A percentile compares a stretch with the other conserved stretches of the same genome.
phyloP scores from a whole-genome alignment of 2,329 filamentous ascomycete species.

The Corinectria fuckeliana region DNA sequence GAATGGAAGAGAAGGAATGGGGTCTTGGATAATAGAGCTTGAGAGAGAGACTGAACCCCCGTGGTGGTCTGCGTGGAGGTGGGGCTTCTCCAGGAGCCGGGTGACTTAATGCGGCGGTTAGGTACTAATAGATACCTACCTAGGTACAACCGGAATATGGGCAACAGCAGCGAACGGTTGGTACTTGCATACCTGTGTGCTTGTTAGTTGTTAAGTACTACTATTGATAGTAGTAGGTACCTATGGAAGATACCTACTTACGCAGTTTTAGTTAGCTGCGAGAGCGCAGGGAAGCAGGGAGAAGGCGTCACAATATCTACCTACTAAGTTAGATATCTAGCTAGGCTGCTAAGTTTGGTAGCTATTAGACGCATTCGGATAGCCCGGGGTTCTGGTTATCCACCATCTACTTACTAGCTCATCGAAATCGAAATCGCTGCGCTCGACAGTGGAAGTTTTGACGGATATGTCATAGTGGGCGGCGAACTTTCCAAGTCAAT shows the following conservation, averaged over 20 bases:
- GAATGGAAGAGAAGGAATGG: constrained; percentile 16
- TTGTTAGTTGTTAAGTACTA: too few relatives aligned
- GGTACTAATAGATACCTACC: too few relatives aligned
- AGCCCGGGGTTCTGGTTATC: not conserved
- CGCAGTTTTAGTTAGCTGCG: not conserved
- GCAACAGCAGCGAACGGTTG: not conserved
- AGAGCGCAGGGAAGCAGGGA: not conserved
- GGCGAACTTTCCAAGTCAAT: not conserved
- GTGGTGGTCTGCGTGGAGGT: not conserved
- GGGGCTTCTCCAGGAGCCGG: constrained; percentile 3
- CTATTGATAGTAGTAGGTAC: too few relatives aligned
- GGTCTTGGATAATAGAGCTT: constrained; percentile 19
- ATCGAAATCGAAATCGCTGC: not conserved
- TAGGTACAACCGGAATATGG: constrained; percentile 2
- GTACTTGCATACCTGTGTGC: too few relatives aligned
- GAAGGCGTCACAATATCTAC: too few relatives aligned
- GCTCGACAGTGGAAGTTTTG: not conserved
- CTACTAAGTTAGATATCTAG: too few relatives aligned
- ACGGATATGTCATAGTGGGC: not conserved
- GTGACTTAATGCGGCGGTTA: constrained; percentile 9
- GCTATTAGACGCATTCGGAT: not conserved
- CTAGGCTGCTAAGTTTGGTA: too few relatives aligned
- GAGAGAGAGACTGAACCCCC: constrained; percentile 14
- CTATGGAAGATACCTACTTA: not conserved
- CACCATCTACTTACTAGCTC: not conserved